These are phyloP conservation scores for Mucor lusitanicus DNA, from an alignment of 371 early-diverging fungal species.

Conservation along the genomic window DNA sequence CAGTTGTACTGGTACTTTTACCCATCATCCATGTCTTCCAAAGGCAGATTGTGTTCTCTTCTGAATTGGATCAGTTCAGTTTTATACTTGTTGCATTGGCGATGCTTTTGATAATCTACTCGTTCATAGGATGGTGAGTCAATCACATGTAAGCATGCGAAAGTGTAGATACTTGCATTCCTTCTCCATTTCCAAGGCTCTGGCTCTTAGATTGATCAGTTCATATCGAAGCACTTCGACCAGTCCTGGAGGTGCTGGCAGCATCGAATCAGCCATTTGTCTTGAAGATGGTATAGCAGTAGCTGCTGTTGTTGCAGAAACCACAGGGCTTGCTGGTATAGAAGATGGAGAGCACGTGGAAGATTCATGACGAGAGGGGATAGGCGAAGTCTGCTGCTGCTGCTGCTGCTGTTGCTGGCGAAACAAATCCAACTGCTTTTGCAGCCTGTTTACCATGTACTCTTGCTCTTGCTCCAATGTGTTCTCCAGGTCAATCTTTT, in stretches of 20 bases:
- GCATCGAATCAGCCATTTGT: not conserved
- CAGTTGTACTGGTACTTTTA: conserved; percentile 3
- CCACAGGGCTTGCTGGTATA: not conserved
- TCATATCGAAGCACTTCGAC: conserved; percentile 74
- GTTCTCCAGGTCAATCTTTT: conserved; percentile 82
- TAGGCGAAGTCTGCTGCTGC: conserved; percentile 14
- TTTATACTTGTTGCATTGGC: conserved; percentile 70
- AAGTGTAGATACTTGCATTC: conserved; percentile 55
- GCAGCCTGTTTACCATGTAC: conserved; percentile 74
- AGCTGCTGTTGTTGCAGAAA: not conserved
- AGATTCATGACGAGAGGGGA: not conserved
- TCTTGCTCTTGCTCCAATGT: conserved; percentile 86
- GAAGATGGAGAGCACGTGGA: not conserved
- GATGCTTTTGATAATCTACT: conserved; percentile 15
- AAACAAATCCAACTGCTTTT: conserved; percentile 62
- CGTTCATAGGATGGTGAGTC: not conserved
- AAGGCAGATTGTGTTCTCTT: conserved; percentile 56
- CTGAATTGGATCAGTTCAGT: conserved; percentile 71
- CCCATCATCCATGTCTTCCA: conserved; percentile 66
- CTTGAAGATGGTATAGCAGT: not conserved
- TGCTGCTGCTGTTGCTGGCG: conserved; percentile 40
- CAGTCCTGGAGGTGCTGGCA: conserved; percentile 39
- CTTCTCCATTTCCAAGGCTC: conserved; percentile 69
- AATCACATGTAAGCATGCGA: not conserved
- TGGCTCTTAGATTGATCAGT: conserved; percentile 59